Evolutionary conservation across 108 stramenopile species (phyloP).

Genomic region (Pseudonitzschia multiseries): DNA sequence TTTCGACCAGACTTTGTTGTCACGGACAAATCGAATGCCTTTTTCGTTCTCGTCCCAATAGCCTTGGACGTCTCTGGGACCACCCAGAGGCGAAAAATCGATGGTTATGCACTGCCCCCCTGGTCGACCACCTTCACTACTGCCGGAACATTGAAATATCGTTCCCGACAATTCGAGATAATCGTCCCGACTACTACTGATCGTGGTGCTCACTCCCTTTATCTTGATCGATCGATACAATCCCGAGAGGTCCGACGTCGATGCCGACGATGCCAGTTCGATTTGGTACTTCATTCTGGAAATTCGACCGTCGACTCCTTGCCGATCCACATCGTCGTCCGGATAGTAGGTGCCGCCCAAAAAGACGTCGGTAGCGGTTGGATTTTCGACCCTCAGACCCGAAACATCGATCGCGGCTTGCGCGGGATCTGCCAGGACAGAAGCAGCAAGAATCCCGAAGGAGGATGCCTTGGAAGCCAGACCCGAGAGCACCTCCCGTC

Average conservation of each 20-base stretch:
- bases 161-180: background rate
- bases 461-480: background rate
- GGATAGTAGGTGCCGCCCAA: constrained; percentile 11
- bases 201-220: background rate
- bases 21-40: background rate
- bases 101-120: constrained; percentile 43
- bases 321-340: background rate
- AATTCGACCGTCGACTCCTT: background rate
- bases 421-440: background rate
- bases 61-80: constrained; percentile 49
- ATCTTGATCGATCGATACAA: background rate
- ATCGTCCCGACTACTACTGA: constrained; percentile 10
- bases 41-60: constrained; percentile 27
- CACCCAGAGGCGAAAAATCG: constrained; percentile 67
- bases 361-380: constrained; percentile 5
- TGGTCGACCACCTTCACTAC: constrained; percentile 24
- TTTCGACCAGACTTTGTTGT: constrained; percentile 10
- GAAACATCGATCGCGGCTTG: constrained; percentile 9
- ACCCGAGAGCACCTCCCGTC: background rate
- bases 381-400: constrained; percentile 2
- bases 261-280: background rate
- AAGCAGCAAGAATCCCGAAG: background rate
- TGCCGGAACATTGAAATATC: background rate
- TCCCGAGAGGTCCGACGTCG: background rate
- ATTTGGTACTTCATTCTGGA: constrained; percentile 2